A percentile compares a stretch with the other conserved stretches of the same genome.
These are phyloP conservation scores for Ceratobasidium sp. DNA, from an alignment of 1,284 basidiomycete genomes.

Conservation along the genomic window DNA sequence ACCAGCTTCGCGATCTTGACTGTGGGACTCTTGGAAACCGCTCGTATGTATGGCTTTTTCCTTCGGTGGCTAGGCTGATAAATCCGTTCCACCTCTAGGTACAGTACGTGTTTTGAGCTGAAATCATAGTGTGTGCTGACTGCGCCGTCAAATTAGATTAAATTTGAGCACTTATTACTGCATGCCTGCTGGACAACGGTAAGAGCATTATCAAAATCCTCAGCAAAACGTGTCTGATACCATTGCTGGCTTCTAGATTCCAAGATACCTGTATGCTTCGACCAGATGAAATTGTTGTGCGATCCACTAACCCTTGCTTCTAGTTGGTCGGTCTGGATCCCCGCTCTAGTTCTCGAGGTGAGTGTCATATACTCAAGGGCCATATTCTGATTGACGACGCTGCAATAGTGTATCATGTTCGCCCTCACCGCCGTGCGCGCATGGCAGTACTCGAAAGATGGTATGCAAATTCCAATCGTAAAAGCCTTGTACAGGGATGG, in stretches of 20 bases:
- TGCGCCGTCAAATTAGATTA: background rate
- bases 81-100: background rate
- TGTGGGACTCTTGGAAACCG: conserved; percentile 18
- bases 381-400: background rate
- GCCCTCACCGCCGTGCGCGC: conserved; percentile 26
- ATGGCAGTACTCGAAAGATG: conserved; percentile 15
- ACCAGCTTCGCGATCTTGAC: conserved; percentile 35
- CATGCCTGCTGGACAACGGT: conserved; percentile 38
- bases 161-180: conserved; percentile 14
- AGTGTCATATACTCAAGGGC: background rate
- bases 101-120: background rate
- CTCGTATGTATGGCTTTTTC: conserved; percentile 22
- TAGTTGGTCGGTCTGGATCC: conserved; percentile 41
- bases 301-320: background rate
- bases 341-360: conserved; percentile 36
- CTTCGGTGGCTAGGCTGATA: background rate
- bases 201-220: background rate
- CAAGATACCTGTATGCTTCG: conserved; percentile 2
- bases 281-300: background rate
- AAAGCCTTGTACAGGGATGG: conserved; percentile 36
- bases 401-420: conserved; percentile 21
- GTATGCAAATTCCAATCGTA: conserved; percentile 7
- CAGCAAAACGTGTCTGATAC: background rate
- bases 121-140: background rate
- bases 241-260: background rate